Evolutionary conservation across 352 stramenopile genomes (phyloP), one percentile per base, ranked within the genome.

Genomic region (Phytopythium litorale): DNA sequence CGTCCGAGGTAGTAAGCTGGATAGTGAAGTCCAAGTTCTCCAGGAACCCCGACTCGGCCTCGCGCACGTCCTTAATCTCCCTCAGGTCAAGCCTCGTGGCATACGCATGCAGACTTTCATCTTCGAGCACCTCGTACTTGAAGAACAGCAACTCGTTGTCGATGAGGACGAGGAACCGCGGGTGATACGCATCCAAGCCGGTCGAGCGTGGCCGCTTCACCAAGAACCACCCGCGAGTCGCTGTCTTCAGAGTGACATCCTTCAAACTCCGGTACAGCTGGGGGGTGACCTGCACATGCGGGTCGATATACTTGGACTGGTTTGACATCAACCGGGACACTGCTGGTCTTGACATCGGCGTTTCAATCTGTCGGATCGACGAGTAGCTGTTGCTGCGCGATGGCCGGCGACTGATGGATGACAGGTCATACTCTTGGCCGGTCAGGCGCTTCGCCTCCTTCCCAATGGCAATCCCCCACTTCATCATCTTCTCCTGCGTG

Each of bases 1-100:
- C 83, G 30, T 88, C 69, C 4, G 75, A 65, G 9, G 83, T 94
- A 12, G 83, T 91, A 3, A 96, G 70, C 56, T 94, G 87, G 62
- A 96, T 92, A 21, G 87, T 89, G 43, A 91, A 92, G 55, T 96
- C 87, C 18, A 94, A 67, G 46, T 91, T 91, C 32, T 96, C 87
- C 57, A 88, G 79, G 51, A 82, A 91, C 1, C 84, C 86, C 0
- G 84, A 91, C 52, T 92, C 83, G 4, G 83, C 82, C 64, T 92
- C 84, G n/a, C 84, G 73, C 9, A 94, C 84, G 51, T 94, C 85
- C 53, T 92, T 91, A 49, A 94, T 84, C 25, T 74, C 76, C 2
- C 84, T 78, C 37, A 96, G 66, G 64, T 94, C 82, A 19, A 96
- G 61, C 56, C 80, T 74, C 15, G 75, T 89, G 7, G 83, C 76